Conservation (phyloP, 2,329 filamentous ascomycete species). For the Claviceps capensis region DNA sequence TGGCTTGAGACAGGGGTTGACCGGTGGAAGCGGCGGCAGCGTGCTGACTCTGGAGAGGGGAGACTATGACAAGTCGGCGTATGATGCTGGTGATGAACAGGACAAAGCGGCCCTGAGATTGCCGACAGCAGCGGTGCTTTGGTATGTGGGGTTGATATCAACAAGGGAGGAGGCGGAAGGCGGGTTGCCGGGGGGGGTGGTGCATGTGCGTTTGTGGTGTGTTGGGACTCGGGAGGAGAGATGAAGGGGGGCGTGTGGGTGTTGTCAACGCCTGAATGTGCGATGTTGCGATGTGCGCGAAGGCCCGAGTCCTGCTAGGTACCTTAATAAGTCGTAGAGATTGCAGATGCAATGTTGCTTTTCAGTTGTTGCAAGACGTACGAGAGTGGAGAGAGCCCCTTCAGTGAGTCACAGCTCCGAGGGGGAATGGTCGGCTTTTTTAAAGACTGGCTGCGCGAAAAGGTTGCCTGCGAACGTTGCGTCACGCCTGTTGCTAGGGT, state of each 20-base stretch:
- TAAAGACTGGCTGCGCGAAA: neutral
- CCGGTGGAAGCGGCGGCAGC: neutral
- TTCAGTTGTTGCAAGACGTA: neutral
- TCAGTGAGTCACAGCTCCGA: neutral
- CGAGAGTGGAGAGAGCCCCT: neutral
- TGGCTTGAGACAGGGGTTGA: conserved; percentile 5
- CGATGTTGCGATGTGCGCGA: neutral
- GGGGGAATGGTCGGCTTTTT: neutral
- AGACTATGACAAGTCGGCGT: neutral
- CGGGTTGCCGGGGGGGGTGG: neutral
- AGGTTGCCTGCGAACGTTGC: neutral
- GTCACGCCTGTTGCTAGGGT: neutral
- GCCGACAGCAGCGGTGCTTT: neutral
- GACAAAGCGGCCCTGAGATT: neutral
- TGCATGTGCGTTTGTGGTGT: neutral
- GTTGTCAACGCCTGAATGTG: conserved; percentile 14
- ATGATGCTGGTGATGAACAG: neutral
- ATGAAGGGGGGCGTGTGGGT: neutral
- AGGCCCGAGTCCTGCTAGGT: neutral
- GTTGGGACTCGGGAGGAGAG: neutral
- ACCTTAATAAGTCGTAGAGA: neutral
- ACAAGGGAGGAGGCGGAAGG: neutral
- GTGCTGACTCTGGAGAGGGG: neutral
- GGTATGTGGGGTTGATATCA: neutral
- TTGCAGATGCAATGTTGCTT: neutral